phyloP scores from a whole-genome alignment of 2,329 filamentous ascomycete species.

The Penicillium sp. region DNA sequence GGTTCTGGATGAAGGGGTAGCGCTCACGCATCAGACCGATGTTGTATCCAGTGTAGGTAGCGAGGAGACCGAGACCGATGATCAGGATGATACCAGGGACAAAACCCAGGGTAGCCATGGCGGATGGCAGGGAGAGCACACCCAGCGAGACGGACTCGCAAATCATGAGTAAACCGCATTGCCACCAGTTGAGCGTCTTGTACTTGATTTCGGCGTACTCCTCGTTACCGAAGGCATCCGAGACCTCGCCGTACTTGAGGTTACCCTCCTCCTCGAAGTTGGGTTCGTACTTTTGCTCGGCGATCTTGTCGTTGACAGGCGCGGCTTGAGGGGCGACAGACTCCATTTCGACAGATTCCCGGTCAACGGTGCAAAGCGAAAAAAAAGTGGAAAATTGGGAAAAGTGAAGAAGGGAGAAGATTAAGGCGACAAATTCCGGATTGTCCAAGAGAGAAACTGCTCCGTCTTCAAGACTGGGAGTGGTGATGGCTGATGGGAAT shows the following conservation, averaged over 20 bases:
- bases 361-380: background rate
- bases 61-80: slow-evolving; percentile 53
- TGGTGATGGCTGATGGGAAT: no score
- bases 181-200: slow-evolving; percentile 29
- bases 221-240: slow-evolving; percentile 26
- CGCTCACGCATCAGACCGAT: slow-evolving; percentile 58
- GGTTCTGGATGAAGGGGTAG: slow-evolving; percentile 61
- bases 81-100: slow-evolving; percentile 52
- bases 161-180: slow-evolving; percentile 28
- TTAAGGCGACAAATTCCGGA: background rate
- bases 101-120: slow-evolving; percentile 23
- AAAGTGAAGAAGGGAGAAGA: background rate
- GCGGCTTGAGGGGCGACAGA: slow-evolving; percentile 16
- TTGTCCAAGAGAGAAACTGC: no score
- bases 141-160: slow-evolving; percentile 28
- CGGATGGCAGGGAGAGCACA: slow-evolving; percentile 23
- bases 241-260: slow-evolving; percentile 23
- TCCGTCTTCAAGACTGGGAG: no score
- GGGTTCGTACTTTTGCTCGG: slow-evolving; percentile 13
- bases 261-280: slow-evolving; percentile 18
- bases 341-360: slow-evolving; percentile 12
- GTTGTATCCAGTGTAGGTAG: slow-evolving; percentile 59
- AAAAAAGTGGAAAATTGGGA: background rate
- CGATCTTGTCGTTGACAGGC: slow-evolving; percentile 24
- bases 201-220: slow-evolving; percentile 28